phyloP scores from a whole-genome alignment of 805 yeast species.

The Candida broadrunensis region DNA sequence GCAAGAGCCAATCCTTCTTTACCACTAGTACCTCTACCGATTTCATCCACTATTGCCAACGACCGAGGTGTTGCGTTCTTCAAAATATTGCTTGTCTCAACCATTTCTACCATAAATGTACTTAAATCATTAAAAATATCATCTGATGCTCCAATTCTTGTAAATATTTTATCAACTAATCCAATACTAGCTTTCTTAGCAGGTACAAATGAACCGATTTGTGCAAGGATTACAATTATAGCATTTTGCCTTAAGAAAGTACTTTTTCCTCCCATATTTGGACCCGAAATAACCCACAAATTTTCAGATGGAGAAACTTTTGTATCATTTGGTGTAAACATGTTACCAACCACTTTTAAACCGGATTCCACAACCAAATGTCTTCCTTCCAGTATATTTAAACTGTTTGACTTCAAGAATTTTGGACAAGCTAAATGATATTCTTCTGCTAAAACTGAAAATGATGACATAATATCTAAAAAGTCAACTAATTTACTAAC shows the following conservation, averaged over 20 bases:
- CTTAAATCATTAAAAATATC: slow-evolving; percentile 72
- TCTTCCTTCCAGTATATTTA: slow-evolving; percentile 63
- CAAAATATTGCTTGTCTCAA: slow-evolving; percentile 63
- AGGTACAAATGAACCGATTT: slow-evolving; percentile 73
- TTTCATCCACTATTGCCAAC: slow-evolving; percentile 68
- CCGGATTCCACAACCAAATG: slow-evolving; percentile 87
- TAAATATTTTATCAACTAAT: slow-evolving; percentile 71
- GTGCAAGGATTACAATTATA: slow-evolving; percentile 65
- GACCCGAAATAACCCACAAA: slow-evolving; percentile 71
- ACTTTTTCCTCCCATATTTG: slow-evolving; percentile 88
- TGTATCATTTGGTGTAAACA: slow-evolving; percentile 45
- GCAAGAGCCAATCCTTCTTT: slow-evolving; percentile 85
- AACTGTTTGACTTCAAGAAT: slow-evolving; percentile 45
- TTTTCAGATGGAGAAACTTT: slow-evolving; percentile 1
- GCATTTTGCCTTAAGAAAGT: slow-evolving; percentile 77
- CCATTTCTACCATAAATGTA: slow-evolving; percentile 83
- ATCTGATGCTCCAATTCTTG: slow-evolving; percentile 86
- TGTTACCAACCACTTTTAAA: slow-evolving; percentile 43
- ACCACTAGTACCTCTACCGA: slow-evolving; percentile 86
- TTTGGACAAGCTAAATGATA: slow-evolving; percentile 64
- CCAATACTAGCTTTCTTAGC: slow-evolving; percentile 60
- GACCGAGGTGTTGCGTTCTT: slow-evolving; percentile 53
- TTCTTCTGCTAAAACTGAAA: slow-evolving; percentile 71
- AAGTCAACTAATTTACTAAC: slow-evolving; percentile 55
- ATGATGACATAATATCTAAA: slow-evolving; percentile 70